These are phyloP conservation scores for Aegle marmelos DNA, from an alignment of 345 rosid genomes.

Conservation along the genomic window DNA sequence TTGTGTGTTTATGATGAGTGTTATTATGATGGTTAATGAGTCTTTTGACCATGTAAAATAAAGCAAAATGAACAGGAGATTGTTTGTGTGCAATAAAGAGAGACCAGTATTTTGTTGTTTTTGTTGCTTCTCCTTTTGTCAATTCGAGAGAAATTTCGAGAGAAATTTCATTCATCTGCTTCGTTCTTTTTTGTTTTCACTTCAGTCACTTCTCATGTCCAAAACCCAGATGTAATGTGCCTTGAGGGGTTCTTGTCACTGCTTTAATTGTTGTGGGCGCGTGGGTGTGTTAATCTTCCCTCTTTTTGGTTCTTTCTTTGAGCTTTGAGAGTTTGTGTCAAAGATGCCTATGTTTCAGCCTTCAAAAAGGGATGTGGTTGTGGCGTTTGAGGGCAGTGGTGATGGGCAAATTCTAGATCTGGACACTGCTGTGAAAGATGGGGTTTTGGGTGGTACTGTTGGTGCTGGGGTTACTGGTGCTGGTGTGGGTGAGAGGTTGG, in stretches of 20 bases:
- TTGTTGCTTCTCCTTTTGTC: conserved; percentile 24
- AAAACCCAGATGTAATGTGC: conserved; percentile 31
- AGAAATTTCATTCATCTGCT: conserved; percentile 4
- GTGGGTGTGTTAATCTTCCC: background rate
- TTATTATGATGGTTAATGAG: conserved; percentile 28
- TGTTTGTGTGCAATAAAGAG: conserved; percentile 24
- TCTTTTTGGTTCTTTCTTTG: background rate
- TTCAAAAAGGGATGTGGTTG: conserved; percentile 34
- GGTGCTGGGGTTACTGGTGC: conserved; percentile 33
- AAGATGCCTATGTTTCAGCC: conserved; percentile 62
- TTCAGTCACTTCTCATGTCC: conserved; percentile 17
- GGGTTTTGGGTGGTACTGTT: conserved; percentile 51
- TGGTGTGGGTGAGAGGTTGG: conserved; percentile 42
- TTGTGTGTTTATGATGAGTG: conserved; percentile 41
- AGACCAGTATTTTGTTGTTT: background rate
- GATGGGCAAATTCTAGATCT: conserved; percentile 68
- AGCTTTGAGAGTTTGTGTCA: conserved; percentile 11
- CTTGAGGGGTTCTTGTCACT: conserved; percentile 25
- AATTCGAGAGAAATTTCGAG: conserved; percentile 23
- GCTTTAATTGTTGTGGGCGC: conserved; percentile 14
- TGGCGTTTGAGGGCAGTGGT: conserved; percentile 34
- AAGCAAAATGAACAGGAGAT: conserved; percentile 26
- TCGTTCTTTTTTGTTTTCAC: conserved; percentile 3
- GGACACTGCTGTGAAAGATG: conserved; percentile 67
- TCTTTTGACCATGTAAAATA: conserved; percentile 44